A percentile compares a stretch with the other conserved stretches of the same genome.
Conservation (phyloP, 371 early-diverging fungal genomes). For the Mortierella sp. region DNA sequence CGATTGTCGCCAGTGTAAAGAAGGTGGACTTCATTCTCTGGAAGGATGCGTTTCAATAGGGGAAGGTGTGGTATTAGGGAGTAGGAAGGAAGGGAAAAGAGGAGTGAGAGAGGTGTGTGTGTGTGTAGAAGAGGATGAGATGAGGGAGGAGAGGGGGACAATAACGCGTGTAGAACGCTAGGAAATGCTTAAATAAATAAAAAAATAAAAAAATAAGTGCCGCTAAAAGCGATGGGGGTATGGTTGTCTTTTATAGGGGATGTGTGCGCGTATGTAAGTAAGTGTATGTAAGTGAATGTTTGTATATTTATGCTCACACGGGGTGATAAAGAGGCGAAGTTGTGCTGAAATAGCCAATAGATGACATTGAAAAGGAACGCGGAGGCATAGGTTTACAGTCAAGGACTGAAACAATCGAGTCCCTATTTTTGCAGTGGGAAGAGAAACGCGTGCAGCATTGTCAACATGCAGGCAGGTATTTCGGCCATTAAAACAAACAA, state of each 20-base stretch:
- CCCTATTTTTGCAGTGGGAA: no score
- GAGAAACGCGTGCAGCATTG: no score
- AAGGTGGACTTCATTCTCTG: constrained; percentile 23
- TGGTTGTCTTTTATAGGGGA: not conserved
- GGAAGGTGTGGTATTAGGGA: not conserved
- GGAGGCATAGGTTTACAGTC: no score
- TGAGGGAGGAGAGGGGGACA: not conserved
- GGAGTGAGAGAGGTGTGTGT: no score
- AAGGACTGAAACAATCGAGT: no score
- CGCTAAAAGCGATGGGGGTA: not conserved
- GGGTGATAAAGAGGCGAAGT: not conserved
- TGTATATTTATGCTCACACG: not conserved
- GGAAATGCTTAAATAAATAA: not conserved
- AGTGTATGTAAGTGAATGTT: no score
- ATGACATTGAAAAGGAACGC: no score
- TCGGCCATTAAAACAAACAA: no score
- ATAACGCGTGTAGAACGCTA: not conserved
- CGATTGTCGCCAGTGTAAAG: constrained; percentile 30
- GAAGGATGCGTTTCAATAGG: not conserved
- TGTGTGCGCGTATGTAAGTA: no score
- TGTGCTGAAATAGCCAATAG: no score
- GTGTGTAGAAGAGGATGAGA: not conserved
- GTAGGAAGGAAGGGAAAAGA: not conserved
- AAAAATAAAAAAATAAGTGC: not conserved
- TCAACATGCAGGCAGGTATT: no score